Percentiles rank a stretch among this genome's conserved stretches.
Conservation (phyloP, 345 rosid genomes). For the Murraya paniculata region DNA sequence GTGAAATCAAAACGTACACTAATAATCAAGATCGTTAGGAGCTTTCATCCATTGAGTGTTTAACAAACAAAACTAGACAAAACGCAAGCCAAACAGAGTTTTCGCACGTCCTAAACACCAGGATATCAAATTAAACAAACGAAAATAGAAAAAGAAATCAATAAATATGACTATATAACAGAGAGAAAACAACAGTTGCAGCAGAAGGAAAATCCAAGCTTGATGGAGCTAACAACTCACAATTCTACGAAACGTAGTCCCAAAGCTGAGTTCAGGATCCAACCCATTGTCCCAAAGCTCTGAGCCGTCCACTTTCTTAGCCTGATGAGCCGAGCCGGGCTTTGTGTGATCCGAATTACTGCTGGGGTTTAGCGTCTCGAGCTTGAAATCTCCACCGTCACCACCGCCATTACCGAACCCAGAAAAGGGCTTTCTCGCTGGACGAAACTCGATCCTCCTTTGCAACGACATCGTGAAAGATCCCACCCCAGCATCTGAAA, state of each 20-base stretch:
- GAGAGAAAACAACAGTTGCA: not conserved
- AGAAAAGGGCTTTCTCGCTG: constrained; percentile 49
- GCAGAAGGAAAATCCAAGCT: too few relatives aligned
- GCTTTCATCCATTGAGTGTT: not conserved
- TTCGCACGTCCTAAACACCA: not conserved
- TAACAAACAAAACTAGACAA: not conserved
- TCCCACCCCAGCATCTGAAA: constrained; percentile 30
- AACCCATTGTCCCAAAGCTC: constrained; percentile 52
- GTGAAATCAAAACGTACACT: not conserved
- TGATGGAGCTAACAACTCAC: constrained; percentile 38
- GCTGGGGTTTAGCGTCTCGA: constrained; percentile 71
- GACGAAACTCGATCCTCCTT: constrained; percentile 63
- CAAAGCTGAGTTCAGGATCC: constrained; percentile 69
- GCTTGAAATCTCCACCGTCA: constrained; percentile 49
- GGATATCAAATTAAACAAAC: not conserved
- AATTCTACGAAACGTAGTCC: constrained; percentile 62
- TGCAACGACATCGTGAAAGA: constrained; percentile 30
- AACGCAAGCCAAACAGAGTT: not conserved
- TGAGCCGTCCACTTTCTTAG: constrained; percentile 44
- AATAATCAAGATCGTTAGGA: not conserved
- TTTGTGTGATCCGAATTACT: constrained; percentile 22
- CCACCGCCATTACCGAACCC: constrained; percentile 37
- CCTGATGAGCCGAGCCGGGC: constrained; percentile 10
- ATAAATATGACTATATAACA: not conserved
- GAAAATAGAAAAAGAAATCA: not conserved